A percentile compares a stretch with the other conserved stretches of the same genome.
Evolutionary conservation across 139 green algal genomes (phyloP).

Genomic region (Micractinium sp.): DNA sequence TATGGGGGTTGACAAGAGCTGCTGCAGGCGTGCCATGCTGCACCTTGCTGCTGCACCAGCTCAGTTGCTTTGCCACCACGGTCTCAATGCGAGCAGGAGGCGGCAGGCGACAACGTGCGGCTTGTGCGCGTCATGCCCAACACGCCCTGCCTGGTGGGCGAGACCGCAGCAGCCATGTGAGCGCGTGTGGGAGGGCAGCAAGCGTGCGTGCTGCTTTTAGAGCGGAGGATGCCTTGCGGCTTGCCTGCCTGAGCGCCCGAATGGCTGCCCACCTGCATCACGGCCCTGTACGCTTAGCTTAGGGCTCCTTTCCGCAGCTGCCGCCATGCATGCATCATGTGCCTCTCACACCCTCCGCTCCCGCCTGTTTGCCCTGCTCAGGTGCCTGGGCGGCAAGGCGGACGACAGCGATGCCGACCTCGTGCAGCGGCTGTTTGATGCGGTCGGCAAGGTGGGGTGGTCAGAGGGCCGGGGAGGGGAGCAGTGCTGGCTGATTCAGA

Average conservation of each 20-base stretch:
- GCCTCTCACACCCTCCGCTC: not conserved
- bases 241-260: no score
- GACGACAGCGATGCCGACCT: slow-evolving; percentile 66
- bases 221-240: no score
- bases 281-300: no score
- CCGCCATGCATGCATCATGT: not conserved
- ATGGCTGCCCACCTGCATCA: no score
- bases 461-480: not conserved
- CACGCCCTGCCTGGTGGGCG: slow-evolving; percentile 94
- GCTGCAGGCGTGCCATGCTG: not conserved
- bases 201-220: no score
- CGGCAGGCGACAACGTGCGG: slow-evolving; percentile 62
- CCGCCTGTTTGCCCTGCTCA: not conserved
- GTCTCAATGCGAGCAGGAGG: slow-evolving; percentile 45
- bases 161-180: slow-evolving; percentile 72
- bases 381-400: slow-evolving; percentile 69
- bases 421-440: slow-evolving; percentile 74
- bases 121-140: slow-evolving; percentile 98
- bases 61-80: no score
- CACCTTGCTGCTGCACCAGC: not conserved
- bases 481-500: not conserved
- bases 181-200: not conserved
- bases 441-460: slow-evolving; percentile 74
- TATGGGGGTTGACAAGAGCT: not conserved
- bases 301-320: no score